Evolutionary conservation across 495 filamentous ascomycete genomes (phyloP), one percentile per base, ranked within the genome.

Genomic region (Penicillium steckii): DNA sequence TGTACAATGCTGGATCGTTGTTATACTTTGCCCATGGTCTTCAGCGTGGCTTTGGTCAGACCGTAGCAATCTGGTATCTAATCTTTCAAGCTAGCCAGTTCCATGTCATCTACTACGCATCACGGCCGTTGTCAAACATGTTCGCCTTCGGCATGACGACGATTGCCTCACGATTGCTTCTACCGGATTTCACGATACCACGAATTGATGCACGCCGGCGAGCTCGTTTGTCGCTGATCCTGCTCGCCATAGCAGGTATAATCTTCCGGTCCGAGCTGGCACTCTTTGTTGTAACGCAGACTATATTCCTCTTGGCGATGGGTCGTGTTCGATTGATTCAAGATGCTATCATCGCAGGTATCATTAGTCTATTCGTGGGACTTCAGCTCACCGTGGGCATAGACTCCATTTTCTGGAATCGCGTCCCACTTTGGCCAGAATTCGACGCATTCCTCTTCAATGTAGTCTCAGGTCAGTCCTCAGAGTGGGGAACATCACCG

Each of bases 331-430:
- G 77, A 2, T 62, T 95, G 7, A 47, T 64, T 18, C 59, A 66
- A 21, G 74, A 79, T 15, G 80, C 91, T 44, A 69, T 95, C 38
- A 68, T 76, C 23, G 80, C 87, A n/a, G 90, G 94, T 15, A 17
- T 86, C n/a, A 51, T 75, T 6, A 86, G 90, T 25, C 78, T 84
- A 19, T 6, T 74, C 8, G 52, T 85, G 33, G 85, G 88, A 12
- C 76, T 97, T 2, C 26, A 70, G 8, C 59, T 80, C 23, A 90
- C 91, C 2, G 70, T 96, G 21, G 70, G 83, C 4, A 68, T 96
- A 38, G 94, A 99, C 75, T 89, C 87, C 13, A 89, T 87, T 70
- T 96, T 97, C 74, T 99, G 93, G 95, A 90, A 91, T 52, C 62
- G 68, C 13, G 75, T 70, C 29, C 84, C 86, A 1, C 65, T 96